These are phyloP conservation scores for Amauroascus verrucosus DNA, from an alignment of 2,329 filamentous ascomycete genomes.

Conservation along the genomic window DNA sequence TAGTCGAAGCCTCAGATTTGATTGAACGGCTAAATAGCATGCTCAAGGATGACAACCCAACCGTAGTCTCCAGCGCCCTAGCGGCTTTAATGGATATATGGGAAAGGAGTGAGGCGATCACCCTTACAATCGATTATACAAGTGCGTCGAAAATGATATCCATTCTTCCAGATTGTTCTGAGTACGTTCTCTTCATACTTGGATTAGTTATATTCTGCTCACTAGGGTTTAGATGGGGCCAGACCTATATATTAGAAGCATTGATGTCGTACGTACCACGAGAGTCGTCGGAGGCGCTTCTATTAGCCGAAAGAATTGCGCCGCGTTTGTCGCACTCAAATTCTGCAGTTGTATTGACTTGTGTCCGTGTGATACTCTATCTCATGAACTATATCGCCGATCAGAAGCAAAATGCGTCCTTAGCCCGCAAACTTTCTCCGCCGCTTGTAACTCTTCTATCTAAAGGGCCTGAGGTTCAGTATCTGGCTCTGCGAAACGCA, in stretches of 20 bases:
- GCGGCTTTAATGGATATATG: conserved; percentile 93
- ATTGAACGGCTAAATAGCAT: conserved; percentile 86
- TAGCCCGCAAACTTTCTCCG: conserved; percentile 89
- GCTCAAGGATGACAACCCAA: conserved; percentile 91
- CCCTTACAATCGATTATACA: conserved; percentile 92
- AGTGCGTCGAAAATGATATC: conserved; percentile 98
- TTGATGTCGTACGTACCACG: conserved; percentile 96
- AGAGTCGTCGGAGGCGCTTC: conserved; percentile 73
- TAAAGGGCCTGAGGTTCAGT: conserved; percentile 97
- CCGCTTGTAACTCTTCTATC: conserved; percentile 88
- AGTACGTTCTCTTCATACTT: conserved; percentile 50
- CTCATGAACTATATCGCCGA: conserved; percentile 98
- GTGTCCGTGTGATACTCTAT: conserved; percentile 91
- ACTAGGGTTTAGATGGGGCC: conserved; percentile 64
- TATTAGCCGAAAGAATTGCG: conserved; percentile 85
- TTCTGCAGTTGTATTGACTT: conserved; percentile 89
- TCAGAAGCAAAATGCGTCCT: conserved; percentile 70
- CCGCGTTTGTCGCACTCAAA: conserved; percentile 96
- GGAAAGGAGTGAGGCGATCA: conserved; percentile 95
- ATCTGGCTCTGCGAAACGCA: conserved; percentile 85
- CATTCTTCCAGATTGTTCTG: conserved; percentile 90
- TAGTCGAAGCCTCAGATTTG: conserved; percentile 82
- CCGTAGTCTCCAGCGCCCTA: conserved; percentile 87
- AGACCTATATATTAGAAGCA: conserved; percentile 95
- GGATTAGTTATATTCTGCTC: neutral